Base-by-base conservation (phyloP, 1,139 yeast species). In the Protomyces inouyei region DNA sequence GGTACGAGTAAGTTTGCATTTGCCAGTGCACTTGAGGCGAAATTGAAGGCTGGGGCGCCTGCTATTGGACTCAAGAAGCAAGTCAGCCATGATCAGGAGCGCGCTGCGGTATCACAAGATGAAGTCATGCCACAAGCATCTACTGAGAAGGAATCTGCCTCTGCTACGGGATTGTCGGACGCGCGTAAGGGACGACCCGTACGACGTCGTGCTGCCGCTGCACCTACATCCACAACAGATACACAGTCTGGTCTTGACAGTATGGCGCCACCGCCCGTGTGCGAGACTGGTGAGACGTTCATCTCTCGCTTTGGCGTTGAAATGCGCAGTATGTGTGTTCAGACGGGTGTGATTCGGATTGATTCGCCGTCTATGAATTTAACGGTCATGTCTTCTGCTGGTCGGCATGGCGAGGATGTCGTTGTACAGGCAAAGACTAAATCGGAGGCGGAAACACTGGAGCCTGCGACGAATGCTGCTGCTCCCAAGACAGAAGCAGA, bases 131-230 rank as follows among this genome's bases (percentile, higher is more conserved):
- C 37, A n/a, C 21, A n/a, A 4, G 60, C 28, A 9, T 40, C 32
- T n/a, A 21, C 46, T 21, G 37, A 48, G n/a, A 38, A 32, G 38
- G 61, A 46, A 23, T 18, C 48, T 18, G 18, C 61, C 25, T 1
- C 32, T 28, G 57, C 52, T 28, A 52, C 40, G 18, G 51, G 52
- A 6, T 14, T 59, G n/a, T 9, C 57, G 2, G 63, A 59, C 25
- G 45, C 63, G n/a, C 63, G 63, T 14, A 59, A 59, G 43, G 63
- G 63, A 9, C 56, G 63, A 36, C 63, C 63, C 5, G 43, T 25
- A 23, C 45, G 54, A 38, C 63, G 63, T 28, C 53, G 54, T 21
- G 57, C 63, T 14, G 52, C 57, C 12, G 35, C 55, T n/a, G 51
- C 56, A n/a, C 23, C 51, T 16, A 28, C 57, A 3, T 21, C 35